A percentile compares a stretch with the other conserved stretches of the same genome.
These are phyloP conservation scores for Pythium periplocum DNA, from an alignment of 352 stramenopile species.

Conservation along the genomic window DNA sequence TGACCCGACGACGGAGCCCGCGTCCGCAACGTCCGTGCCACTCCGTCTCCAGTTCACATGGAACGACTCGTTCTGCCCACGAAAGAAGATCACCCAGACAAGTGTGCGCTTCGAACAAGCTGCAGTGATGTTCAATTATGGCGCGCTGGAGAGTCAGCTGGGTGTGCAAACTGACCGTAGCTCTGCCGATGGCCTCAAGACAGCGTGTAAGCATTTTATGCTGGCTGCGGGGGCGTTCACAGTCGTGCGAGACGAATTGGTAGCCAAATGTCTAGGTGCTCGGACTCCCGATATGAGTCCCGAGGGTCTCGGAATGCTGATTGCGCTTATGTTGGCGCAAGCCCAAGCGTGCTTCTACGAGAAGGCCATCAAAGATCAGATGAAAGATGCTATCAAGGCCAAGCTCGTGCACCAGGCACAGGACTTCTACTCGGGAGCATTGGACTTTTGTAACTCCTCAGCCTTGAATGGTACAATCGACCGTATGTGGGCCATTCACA, in stretches of 20 bases:
- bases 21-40: too few species aligned
- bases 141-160: conserved; percentile 74
- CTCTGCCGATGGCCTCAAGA: conserved; percentile 72
- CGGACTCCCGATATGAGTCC: conserved; percentile 53
- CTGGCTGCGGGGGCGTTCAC: conserved; percentile 68
- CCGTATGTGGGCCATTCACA: conserved; percentile 54
- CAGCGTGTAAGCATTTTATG: conserved; percentile 84
- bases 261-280: conserved; percentile 30
- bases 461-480: conserved; percentile 46
- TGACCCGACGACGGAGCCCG: conserved; percentile 2
- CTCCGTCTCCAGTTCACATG: conserved; percentile 83
- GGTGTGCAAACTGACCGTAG: conserved; percentile 76
- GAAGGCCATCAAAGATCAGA: conserved; percentile 87
- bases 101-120: conserved; percentile 73
- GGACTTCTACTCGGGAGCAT: conserved; percentile 50
- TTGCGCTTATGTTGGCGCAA: conserved; percentile 76
- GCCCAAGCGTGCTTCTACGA: conserved; percentile 90
- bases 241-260: conserved; percentile 50
- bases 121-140: conserved; percentile 86
- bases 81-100: conserved; percentile 69
- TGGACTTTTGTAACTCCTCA: conserved; percentile 55
- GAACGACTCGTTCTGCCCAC: conserved; percentile 88
- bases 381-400: conserved; percentile 78
- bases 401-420: conserved; percentile 79
- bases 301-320: conserved; percentile 68